Base-by-base conservation (phyloP, 805 yeast species). In the Diddensiella caesifluorescens region DNA sequence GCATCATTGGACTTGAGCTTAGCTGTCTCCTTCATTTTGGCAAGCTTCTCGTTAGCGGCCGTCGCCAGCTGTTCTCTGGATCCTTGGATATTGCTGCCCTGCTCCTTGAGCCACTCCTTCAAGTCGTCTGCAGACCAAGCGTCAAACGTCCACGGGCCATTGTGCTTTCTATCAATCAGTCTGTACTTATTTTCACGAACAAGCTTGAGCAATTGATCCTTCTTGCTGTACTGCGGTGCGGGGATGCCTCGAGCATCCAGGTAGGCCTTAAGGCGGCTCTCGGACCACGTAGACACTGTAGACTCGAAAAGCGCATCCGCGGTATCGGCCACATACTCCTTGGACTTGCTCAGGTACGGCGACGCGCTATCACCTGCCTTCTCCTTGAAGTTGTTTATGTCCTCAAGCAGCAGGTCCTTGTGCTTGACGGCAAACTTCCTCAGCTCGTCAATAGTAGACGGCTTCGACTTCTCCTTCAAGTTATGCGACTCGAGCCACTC, bases 121-220 rank as follows among this genome's bases (percentile, higher is more conserved):
- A 81, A 58, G 37, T 73, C 75, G 5, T 68, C 69, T 5, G 59
- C 55, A 18, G 70, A 61, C 86, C 86, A 80, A 23, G 65, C 50
- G 7, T 70, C 64, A 54, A 77, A 79, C 43, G 75, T 60, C 71
- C 73, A 70, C 25, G 65, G 66, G 16, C 79, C 76, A 4, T 76
- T 70, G 42, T 74, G 74, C 3, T 68, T 62, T 36, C 55, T 43
- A 38, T 63, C 56, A 10, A 68, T 63, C 41, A 73, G 64, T 41
- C 51, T 48, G 38, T 67, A 63, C 46, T 66, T 71, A 52, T 71
- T 64, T 19, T 61, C 54, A 52, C 68, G 61, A 2, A 73, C 74
- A 20, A 61, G 42, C 12, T 67, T 63, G 27, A 68, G 51, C 50
- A 79, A 59, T 25, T 71, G 64, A 29, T 70, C 70, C 38, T 56